Conservation (phyloP, 352 stramenopile genomes). For the Globisporangium cederbergense region DNA sequence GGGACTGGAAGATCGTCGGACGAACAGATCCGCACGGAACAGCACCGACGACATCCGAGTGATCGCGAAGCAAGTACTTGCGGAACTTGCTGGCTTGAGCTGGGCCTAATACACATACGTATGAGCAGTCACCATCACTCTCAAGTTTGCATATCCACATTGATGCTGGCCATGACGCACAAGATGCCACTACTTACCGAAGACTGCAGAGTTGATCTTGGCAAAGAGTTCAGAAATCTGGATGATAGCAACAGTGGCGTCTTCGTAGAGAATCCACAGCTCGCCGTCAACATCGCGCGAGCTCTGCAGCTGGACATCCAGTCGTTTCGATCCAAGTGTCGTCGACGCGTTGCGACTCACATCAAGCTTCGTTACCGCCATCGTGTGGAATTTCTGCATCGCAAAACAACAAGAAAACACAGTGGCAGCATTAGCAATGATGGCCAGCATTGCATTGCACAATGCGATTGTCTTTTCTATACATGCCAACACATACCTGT, state of each 20-base stretch:
- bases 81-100: slow-evolving; percentile 75
- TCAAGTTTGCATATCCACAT: neutral
- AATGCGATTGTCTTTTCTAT: neutral
- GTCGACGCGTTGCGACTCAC: slow-evolving; percentile 40
- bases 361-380: slow-evolving; percentile 43
- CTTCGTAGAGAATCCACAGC: slow-evolving; percentile 76
- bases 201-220: slow-evolving; percentile 50
- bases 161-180: neutral
- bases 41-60: slow-evolving; percentile 56
- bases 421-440: neutral
- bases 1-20: slow-evolving; percentile 80
- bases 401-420: neutral
- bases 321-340: slow-evolving; percentile 24
- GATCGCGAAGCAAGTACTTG: slow-evolving; percentile 76
- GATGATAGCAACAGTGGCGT: slow-evolving; percentile 76
- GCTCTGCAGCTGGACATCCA: slow-evolving; percentile 26
- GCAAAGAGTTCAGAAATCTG: slow-evolving; percentile 56
- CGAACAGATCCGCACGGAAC: slow-evolving; percentile 58
- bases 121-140: neutral
- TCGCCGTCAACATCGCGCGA: slow-evolving; percentile 39
- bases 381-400: slow-evolving; percentile 44
- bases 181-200: slow-evolving; percentile 29
- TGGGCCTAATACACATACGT: slow-evolving; percentile 24
- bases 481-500: slow-evolving; percentile 27
- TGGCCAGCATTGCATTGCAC: neutral